phyloP scores from a whole-genome alignment of 805 yeast species.

The Clavispora santaluciae region DNA sequence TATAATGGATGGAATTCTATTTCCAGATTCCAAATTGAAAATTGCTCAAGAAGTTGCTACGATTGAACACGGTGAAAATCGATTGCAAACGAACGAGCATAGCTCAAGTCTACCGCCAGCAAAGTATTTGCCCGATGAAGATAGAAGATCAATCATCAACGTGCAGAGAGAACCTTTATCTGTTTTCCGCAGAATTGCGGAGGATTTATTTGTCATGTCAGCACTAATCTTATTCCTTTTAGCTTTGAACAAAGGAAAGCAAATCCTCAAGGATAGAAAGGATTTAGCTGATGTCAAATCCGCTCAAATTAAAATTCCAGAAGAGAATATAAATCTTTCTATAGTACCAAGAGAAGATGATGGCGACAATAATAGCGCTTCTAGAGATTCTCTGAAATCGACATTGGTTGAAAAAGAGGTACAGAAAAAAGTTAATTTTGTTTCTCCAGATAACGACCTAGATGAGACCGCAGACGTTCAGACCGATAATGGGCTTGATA shows the following conservation, averaged over 20 bases:
- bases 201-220: constrained; percentile 46
- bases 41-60: constrained; percentile 3
- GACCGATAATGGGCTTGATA: constrained; percentile 2
- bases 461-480: too few relatives aligned
- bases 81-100: not conserved
- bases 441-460: constrained; percentile 6
- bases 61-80: constrained; percentile 3
- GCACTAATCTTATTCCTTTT: constrained; percentile 32
- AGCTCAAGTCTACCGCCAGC: not conserved
- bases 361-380: not conserved
- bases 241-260: constrained; percentile 24
- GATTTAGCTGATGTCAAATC: not conserved
- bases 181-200: constrained; percentile 33
- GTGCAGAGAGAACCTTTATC: constrained; percentile 1
- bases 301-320: not conserved
- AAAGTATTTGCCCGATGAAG: not conserved
- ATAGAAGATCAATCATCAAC: not conserved
- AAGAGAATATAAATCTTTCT: not conserved
- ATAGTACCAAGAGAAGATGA: not conserved
- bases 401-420: constrained; percentile 10
- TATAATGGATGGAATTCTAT: constrained; percentile 34
- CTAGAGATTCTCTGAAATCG: not conserved
- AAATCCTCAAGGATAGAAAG: constrained; percentile 4
- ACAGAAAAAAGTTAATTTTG: constrained; percentile 9
- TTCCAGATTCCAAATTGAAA: constrained; percentile 17